Evolutionary conservation across 2,329 filamentous ascomycete genomes (phyloP).

Genomic region (Exophiala dermatitidis): DNA sequence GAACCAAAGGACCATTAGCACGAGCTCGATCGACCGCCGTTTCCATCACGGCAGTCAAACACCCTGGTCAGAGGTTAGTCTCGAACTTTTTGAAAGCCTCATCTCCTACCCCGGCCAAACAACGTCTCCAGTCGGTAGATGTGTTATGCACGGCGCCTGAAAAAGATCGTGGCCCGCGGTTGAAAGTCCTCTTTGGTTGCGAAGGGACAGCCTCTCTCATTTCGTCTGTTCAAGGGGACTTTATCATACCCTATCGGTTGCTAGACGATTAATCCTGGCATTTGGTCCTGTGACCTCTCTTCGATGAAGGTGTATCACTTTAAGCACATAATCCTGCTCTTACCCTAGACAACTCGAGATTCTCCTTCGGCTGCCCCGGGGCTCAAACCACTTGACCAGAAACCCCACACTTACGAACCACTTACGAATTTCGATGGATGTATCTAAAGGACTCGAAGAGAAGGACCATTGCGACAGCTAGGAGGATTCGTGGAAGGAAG

Average conservation of each 20-base stretch:
- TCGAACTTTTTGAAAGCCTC: conserved; percentile 20
- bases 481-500: conserved; percentile 8
- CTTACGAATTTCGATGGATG: background rate
- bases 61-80: conserved; percentile 12
- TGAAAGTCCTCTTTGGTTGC: conserved; percentile 5
- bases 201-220: conserved; percentile 3
- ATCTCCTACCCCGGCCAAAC: conserved; percentile 23
- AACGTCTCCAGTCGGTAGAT: conserved; percentile 8
- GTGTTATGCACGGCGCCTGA: conserved; percentile 2
- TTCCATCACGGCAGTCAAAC: conserved; percentile 12
- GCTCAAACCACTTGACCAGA: background rate
- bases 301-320: conserved; percentile 8
- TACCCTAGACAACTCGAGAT: conserved; percentile 13
- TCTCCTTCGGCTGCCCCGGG: background rate
- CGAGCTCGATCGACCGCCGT: conserved; percentile 17
- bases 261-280: conserved; percentile 1
- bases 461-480: background rate
- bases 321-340: background rate
- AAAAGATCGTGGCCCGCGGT: conserved; percentile 11
- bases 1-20: conserved; percentile 12
- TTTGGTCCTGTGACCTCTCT: conserved; percentile 1
- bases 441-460: background rate
- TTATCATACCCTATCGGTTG: conserved; percentile 11
- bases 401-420: too few species aligned
- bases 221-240: conserved; percentile 7